These are phyloP conservation scores for Pseudonitzschia pungens DNA, from an alignment of 108 stramenopile species.

Conservation along the genomic window DNA sequence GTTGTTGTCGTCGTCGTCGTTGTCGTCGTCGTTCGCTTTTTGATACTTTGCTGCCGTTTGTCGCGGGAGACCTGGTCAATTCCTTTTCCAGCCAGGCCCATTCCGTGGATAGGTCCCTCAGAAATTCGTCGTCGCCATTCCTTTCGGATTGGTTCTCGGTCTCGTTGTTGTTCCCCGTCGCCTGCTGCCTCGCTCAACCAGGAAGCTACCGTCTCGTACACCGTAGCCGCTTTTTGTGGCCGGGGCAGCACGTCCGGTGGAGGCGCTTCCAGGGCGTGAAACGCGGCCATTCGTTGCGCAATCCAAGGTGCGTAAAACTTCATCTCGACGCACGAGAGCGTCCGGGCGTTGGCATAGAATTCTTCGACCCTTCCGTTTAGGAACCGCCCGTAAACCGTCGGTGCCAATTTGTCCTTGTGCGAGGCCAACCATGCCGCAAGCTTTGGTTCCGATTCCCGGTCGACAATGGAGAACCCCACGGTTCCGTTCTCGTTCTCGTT, in stretches of 20 bases:
- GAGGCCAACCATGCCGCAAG: slow-evolving; percentile 55
- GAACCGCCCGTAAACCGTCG: slow-evolving; percentile 68
- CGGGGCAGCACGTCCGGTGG: slow-evolving; percentile 23
- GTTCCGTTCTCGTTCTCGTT: too few species aligned
- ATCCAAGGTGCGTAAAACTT: slow-evolving; percentile 37
- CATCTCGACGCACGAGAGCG: slow-evolving; percentile 46
- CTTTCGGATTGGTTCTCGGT: background rate
- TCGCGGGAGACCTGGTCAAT: background rate
- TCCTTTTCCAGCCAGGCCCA: slow-evolving; percentile 43
- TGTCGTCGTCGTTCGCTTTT: background rate
- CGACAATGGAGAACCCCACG: too few species aligned
- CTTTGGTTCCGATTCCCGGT: slow-evolving; percentile 56
- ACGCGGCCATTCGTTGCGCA: slow-evolving; percentile 43
- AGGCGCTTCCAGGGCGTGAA: slow-evolving; percentile 32
- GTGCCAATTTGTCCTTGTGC: slow-evolving; percentile 33
- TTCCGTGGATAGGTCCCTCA: slow-evolving; percentile 22
- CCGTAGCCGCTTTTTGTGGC: background rate
- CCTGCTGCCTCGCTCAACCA: slow-evolving; percentile 10
- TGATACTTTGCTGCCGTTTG: slow-evolving; percentile 4
- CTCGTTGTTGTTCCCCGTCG: background rate
- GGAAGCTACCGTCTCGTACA: slow-evolving; percentile 6
- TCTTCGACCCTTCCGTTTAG: slow-evolving; percentile 75
- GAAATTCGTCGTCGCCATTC: background rate
- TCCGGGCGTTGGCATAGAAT: slow-evolving; percentile 47
- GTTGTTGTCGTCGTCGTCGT: background rate